A percentile compares a stretch with the other conserved stretches of the same genome.
phyloP scores from a whole-genome alignment of 1,139 yeast genomes.

The Suhomyces coccinellae region DNA sequence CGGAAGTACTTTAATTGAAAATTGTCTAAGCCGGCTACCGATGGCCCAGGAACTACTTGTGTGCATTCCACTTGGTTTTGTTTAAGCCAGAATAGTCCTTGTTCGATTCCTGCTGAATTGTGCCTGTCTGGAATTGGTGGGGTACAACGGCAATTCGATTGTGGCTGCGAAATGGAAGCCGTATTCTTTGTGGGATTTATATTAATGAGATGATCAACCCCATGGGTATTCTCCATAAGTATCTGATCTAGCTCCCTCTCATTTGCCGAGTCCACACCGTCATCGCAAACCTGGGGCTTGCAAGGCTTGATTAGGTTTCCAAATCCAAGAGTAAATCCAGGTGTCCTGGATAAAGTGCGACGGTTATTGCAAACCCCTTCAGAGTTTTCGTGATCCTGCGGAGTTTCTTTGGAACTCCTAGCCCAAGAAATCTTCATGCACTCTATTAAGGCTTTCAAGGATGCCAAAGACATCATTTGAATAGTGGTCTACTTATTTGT shows the following conservation, averaged over 20 bases:
- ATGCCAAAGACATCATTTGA: background rate
- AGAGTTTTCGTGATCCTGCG: no score
- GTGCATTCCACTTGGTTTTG: background rate
- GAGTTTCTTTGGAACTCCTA: no score
- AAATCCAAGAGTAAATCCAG: no score
- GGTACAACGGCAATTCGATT: background rate
- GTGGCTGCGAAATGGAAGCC: background rate
- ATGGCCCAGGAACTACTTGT: no score
- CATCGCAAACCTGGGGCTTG: no score
- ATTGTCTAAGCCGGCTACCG: background rate
- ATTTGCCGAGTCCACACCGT: background rate
- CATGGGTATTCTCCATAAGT: background rate
- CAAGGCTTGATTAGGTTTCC: no score
- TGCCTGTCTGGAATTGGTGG: no score
- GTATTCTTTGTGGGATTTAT: background rate
- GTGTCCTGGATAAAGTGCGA: no score
- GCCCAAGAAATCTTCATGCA: background rate
- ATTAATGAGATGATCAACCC: background rate
- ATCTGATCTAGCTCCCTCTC: background rate
- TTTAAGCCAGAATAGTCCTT: background rate
- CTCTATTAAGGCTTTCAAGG: background rate
- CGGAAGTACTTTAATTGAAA: background rate
- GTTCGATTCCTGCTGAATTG: background rate
- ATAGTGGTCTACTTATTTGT: background rate
- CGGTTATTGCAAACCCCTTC: no score